These are phyloP conservation scores for Calonectria hongkongensis DNA, from an alignment of 2,329 filamentous ascomycete species.

Conservation along the genomic window DNA sequence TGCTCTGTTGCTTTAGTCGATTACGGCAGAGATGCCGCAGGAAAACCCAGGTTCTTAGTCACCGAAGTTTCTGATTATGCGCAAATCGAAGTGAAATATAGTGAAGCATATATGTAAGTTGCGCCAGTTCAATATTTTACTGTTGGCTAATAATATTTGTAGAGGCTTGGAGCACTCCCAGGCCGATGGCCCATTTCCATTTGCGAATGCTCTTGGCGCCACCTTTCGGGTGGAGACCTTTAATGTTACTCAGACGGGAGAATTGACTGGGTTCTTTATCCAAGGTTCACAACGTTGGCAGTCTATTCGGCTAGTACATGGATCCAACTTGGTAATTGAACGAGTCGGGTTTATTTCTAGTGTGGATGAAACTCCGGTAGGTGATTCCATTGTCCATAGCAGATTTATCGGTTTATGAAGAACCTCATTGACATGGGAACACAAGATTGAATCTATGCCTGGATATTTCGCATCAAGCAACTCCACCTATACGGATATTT, in stretches of 20 bases:
- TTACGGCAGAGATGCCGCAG: constrained; percentile 10
- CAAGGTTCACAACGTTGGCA: constrained; percentile 31
- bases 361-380: background rate
- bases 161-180: constrained; percentile 7
- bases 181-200: constrained; percentile 18
- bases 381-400: background rate
- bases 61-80: background rate
- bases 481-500: constrained; percentile 12
- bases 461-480: constrained; percentile 19
- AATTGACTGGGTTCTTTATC: constrained; percentile 10
- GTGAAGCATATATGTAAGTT: constrained; percentile 10
- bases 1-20: background rate
- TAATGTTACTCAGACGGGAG: constrained; percentile 13
- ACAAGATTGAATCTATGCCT: background rate
- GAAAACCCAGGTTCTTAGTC: constrained; percentile 4
- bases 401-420: no score
- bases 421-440: background rate
- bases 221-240: constrained; percentile 29
- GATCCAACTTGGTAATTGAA: constrained; percentile 1
- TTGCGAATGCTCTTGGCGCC: constrained; percentile 16
- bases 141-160: background rate
- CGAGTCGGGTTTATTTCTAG: constrained; percentile 2
- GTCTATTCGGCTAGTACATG: background rate
- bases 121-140: background rate
- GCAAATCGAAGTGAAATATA: constrained; percentile 22